phyloP scores from a whole-genome alignment of 805 yeast species.

The Hanseniaspora lachancei region DNA sequence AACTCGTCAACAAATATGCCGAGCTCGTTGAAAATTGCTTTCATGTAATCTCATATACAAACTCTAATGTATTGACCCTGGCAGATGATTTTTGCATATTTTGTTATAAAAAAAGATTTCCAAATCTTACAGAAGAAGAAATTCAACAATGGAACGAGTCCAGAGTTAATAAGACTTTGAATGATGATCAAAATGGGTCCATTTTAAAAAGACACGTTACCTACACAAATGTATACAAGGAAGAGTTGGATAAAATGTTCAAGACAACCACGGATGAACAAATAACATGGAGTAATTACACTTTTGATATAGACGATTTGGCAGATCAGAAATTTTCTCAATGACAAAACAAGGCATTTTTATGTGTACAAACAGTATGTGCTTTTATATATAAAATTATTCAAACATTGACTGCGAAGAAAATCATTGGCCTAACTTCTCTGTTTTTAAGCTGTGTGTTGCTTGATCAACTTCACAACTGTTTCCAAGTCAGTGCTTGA shows the following conservation, averaged over 20 bases:
- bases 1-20: not conserved
- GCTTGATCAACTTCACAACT: conserved; percentile 20
- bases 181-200: not conserved
- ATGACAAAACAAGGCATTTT: too few relatives aligned
- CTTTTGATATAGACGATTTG: too few relatives aligned
- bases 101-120: not conserved
- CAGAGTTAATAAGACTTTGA: not conserved
- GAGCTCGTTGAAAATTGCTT: not conserved
- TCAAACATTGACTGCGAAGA: too few relatives aligned
- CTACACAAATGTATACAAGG: too few relatives aligned
- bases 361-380: too few relatives aligned
- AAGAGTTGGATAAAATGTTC: too few relatives aligned
- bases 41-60: not conserved
- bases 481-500: conserved; percentile 45
- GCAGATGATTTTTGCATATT: not conserved
- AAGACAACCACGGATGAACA: too few relatives aligned
- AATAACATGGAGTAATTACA: too few relatives aligned
- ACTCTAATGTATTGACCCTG: not conserved
- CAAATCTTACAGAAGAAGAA: not conserved
- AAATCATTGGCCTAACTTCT: not conserved
- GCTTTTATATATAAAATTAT: too few relatives aligned
- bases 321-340: too few relatives aligned
- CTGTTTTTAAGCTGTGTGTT: not conserved
- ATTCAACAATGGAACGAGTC: not conserved
- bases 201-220: too few relatives aligned